Base-by-base conservation (phyloP, 2,329 filamentous ascomycete genomes). In the Berkeleyomyces basicola region DNA sequence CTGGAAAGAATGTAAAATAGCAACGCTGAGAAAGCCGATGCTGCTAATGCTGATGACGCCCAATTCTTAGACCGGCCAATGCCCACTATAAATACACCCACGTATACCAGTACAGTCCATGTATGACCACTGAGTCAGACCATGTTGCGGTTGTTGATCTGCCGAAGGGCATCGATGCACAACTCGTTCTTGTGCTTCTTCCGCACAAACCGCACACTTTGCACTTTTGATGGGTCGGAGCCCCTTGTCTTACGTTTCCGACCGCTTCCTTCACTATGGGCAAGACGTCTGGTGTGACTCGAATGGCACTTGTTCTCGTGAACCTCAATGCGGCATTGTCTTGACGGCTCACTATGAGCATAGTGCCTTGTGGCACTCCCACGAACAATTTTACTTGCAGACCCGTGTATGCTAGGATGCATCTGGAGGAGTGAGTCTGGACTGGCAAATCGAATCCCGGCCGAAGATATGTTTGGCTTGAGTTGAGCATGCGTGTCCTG, bases 171-270 rank as follows among this genome's bases (percentile, higher is more conserved):
- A 46, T 23, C 47, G 43, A 31, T 44, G 23, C 37, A 59, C 36
- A 46, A 37, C 37, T 33, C 44, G 36, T n/a, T 55, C 3, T 23
- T 40, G 43, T 47, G 23, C 31, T 59, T 47, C 55, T 16, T 49
- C 42, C 31, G 57, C 31, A 63, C 55, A 59, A 63, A 63, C 31
- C 61, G 55, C 40, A 63, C 55, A 53, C 61, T 63, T 36, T 43
- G 44, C 11, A 59, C 57, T 46, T 59, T 59, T n/a, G 58, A 59
- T 23, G 33, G 33, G 33, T 55, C 51, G 5, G 51, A 39, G 33
- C 51, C 36, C 33, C 7, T 39, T 14, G 7, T 55, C n/a, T 55
- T 55, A 7, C 51, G 51, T 36, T 31, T 55, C 9, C 51, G 51
- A 7, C 10, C n/a, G 51, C 23, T 23, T 23, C 23, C 23, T 23